Conservation (phyloP, 805 yeast species). For the Candida golubevii region DNA sequence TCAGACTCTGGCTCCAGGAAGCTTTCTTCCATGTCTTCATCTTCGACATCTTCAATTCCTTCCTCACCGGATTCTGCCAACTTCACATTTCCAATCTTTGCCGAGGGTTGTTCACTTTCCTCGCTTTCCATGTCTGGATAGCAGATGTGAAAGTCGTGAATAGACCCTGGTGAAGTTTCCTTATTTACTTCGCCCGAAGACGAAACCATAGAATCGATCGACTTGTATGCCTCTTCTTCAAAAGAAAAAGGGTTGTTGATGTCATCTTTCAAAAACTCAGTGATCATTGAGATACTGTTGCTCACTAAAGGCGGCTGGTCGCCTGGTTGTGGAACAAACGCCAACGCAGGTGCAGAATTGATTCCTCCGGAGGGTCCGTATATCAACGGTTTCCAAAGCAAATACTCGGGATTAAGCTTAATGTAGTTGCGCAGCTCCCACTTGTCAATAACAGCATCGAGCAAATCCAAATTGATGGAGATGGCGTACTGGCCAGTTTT, state of each 20-base stretch:
- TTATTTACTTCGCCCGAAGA: too few species aligned
- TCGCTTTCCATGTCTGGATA: slow-evolving; percentile 13
- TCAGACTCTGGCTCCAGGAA: slow-evolving; percentile 9
- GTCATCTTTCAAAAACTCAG: slow-evolving; percentile 64
- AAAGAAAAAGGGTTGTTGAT: slow-evolving; percentile 56
- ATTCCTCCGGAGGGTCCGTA: slow-evolving; percentile 85
- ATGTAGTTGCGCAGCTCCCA: slow-evolving; percentile 57
- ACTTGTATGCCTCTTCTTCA: slow-evolving; percentile 53
- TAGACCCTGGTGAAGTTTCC: too few species aligned
- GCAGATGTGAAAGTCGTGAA: slow-evolving; percentile 7
- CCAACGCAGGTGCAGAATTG: slow-evolving; percentile 52
- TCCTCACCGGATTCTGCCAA: slow-evolving; percentile 3
- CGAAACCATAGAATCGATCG: slow-evolving; percentile 25
- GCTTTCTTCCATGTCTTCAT: slow-evolving; percentile 3
- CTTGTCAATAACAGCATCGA: slow-evolving; percentile 39
- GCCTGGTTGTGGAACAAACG: slow-evolving; percentile 9
- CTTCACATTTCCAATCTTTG: slow-evolving; percentile 7
- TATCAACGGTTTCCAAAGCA: slow-evolving; percentile 81
- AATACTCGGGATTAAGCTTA: slow-evolving; percentile 45
- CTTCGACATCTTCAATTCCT: slow-evolving; percentile 1
- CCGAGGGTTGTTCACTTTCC: neutral
- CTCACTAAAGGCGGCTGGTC: slow-evolving; percentile 19
- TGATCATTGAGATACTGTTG: slow-evolving; percentile 53
- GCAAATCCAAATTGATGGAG: slow-evolving; percentile 41
- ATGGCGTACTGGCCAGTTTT: slow-evolving; percentile 48